Base-by-base conservation (phyloP, 768 basidiomycete species). In the Naganishia antarctica region DNA sequence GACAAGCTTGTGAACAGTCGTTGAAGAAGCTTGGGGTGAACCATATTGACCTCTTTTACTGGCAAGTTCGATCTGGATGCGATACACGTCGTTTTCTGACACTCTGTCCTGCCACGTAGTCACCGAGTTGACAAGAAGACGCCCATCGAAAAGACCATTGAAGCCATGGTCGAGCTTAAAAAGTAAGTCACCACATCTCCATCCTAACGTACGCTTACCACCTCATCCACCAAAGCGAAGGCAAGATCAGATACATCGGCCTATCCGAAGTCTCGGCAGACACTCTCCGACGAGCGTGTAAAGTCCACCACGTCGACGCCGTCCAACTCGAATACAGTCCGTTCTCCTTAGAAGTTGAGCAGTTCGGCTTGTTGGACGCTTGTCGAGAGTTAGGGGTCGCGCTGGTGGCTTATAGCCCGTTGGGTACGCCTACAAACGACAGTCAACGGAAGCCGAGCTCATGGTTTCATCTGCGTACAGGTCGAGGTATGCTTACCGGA, bases 311-410 rank as follows among this genome's bases (percentile, higher is more conserved):
- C 37, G 72, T 74, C 66, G 70, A 71, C 53, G 70, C 71, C 12
- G 58, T 74, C 16, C 73, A 76, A 60, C 66, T 76, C 58, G 76
- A 78, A 48, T 76, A 74, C 65, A 72, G 71, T 4, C 73, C 72
- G 28, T 77, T 68, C 63, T 67, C 26, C 45, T 44, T 66, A 47
- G 71, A 79, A 32, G 77, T 74, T 13, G 77, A 70, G 68, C 47
- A 67, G 23, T 68, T 67, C 58, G 74, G 72, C 6, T 43, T 74
- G n/a, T 65, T 74, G 49, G 70, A 74, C 16, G 68, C 77, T 5
- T 78, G 78, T 3, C 70, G 75, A n/a, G 81, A 82, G 69, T 72
- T 81, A 16, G 81, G 80, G 28, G 73, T 81, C n/a, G 67, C 75
- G 0, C 69, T 82, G 51, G 72, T 80, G 49, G 80, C 81, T 12